Conservation (phyloP, 139 green algal genomes). For the Trebouxia sp. region DNA sequence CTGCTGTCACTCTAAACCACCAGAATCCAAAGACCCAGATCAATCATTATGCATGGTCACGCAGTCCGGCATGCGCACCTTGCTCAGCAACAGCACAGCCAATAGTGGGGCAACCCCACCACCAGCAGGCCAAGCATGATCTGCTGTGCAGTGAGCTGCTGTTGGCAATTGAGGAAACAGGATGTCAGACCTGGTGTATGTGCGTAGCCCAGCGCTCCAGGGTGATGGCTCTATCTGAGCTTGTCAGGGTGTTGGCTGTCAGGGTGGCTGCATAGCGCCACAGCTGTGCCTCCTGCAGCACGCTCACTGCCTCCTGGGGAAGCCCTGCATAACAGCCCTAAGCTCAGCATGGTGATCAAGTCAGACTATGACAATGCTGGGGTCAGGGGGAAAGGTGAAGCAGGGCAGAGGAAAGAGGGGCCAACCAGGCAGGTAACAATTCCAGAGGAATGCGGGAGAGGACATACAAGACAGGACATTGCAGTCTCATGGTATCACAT, state of each 20-base stretch:
- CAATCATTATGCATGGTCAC: too few relatives aligned
- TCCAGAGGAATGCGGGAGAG: too few relatives aligned
- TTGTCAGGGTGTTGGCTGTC: constrained; percentile 47
- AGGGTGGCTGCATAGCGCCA: constrained; percentile 76
- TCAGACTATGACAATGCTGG: too few relatives aligned
- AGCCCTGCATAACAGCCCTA: constrained; percentile 53
- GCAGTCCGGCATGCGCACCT: constrained; percentile 54
- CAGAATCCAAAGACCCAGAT: too few relatives aligned
- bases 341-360: background rate
- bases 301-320: constrained; percentile 49
- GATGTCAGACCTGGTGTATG: constrained; percentile 32
- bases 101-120: constrained; percentile 38
- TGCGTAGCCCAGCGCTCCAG: constrained; percentile 72
- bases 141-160: too few relatives aligned
- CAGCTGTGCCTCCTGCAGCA: constrained; percentile 72
- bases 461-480: too few relatives aligned
- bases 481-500: too few relatives aligned
- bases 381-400: too few relatives aligned
- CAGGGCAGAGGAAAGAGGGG: background rate
- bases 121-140: too few relatives aligned
- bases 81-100: constrained; percentile 54
- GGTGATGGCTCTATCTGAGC: constrained; percentile 43
- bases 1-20: too few relatives aligned
- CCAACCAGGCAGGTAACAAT: too few relatives aligned
- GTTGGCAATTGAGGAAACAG: too few relatives aligned